A percentile compares a stretch with the other conserved stretches of the same genome.
These are phyloP conservation scores for Sisymbrium irio DNA, from an alignment of 345 rosid species.

Conservation along the genomic window DNA sequence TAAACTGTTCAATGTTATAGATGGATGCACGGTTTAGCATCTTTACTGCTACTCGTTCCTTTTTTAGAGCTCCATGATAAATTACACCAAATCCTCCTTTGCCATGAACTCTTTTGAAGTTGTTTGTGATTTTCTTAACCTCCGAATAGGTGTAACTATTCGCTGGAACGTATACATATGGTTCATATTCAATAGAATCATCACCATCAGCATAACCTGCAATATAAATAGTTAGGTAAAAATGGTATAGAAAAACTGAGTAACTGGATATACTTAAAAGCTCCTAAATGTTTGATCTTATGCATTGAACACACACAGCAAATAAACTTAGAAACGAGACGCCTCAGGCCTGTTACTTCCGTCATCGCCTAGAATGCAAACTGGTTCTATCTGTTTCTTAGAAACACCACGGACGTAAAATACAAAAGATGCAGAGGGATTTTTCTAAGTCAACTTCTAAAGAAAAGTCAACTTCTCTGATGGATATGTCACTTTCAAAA, in stretches of 20 bases:
- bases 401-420: neutral
- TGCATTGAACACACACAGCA: conserved; percentile 4
- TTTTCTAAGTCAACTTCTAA: neutral
- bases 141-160: neutral
- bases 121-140: neutral
- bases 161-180: conserved; percentile 1
- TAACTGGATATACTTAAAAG: neutral
- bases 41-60: conserved; percentile 10
- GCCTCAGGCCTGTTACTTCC: conserved; percentile 15
- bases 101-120: neutral
- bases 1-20: conserved; percentile 16
- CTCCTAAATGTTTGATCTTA: neutral
- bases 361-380: conserved; percentile 3
- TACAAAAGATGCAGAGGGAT: neutral
- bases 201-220: neutral
- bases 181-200: neutral
- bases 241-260: neutral
- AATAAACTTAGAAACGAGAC: neutral
- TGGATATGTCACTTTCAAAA: neutral
- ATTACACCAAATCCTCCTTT: conserved; percentile 24
- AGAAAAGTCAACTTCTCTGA: neutral
- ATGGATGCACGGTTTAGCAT: conserved; percentile 24
- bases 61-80: conserved; percentile 6
- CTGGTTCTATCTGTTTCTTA: neutral
- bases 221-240: neutral